These are phyloP conservation scores for Spergularia marina DNA, from an alignment of 148 eudicot genomes.

Conservation along the genomic window DNA sequence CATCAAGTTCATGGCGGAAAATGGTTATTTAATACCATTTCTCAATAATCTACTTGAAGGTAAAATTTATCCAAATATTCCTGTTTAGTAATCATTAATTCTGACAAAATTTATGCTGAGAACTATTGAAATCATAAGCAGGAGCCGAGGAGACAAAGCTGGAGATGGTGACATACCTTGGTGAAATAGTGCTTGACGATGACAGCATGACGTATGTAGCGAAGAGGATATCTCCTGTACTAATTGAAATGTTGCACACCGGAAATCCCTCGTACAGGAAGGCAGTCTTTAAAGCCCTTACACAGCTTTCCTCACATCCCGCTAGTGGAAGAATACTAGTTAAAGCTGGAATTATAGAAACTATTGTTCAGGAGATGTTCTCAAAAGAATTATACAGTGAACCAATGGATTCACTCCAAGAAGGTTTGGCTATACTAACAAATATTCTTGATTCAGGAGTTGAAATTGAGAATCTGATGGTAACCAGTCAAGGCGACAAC, in stretches of 20 bases:
- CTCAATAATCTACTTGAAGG: slow-evolving; percentile 74
- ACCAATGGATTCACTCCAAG: slow-evolving; percentile 46
- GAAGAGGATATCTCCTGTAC: slow-evolving; percentile 57
- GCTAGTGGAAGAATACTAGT: slow-evolving; percentile 66
- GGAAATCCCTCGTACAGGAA: slow-evolving; percentile 55
- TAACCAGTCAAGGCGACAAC: slow-evolving; percentile 49
- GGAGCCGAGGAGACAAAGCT: slow-evolving; percentile 73
- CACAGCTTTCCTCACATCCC: slow-evolving; percentile 80
- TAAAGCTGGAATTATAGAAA: slow-evolving; percentile 80
- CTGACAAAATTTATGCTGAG: neutral
- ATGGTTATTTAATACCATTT: slow-evolving; percentile 86
- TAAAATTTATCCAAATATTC: slow-evolving; percentile 15
- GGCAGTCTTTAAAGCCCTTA: slow-evolving; percentile 76
- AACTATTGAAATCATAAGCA: slow-evolving; percentile 29
- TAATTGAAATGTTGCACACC: slow-evolving; percentile 65
- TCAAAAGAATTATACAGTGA: slow-evolving; percentile 37
- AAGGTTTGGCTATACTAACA: slow-evolving; percentile 68
- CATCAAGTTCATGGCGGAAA: slow-evolving; percentile 87
- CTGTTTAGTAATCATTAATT: neutral
- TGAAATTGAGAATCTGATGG: slow-evolving; percentile 48
- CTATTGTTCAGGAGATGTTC: slow-evolving; percentile 70
- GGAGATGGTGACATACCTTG: slow-evolving; percentile 85
- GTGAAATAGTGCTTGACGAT: slow-evolving; percentile 71
- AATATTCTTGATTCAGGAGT: slow-evolving; percentile 72
- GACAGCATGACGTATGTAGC: slow-evolving; percentile 83